Evolutionary conservation across 352 stramenopile genomes (phyloP).

Genomic region (Pythium chondricola): DNA sequence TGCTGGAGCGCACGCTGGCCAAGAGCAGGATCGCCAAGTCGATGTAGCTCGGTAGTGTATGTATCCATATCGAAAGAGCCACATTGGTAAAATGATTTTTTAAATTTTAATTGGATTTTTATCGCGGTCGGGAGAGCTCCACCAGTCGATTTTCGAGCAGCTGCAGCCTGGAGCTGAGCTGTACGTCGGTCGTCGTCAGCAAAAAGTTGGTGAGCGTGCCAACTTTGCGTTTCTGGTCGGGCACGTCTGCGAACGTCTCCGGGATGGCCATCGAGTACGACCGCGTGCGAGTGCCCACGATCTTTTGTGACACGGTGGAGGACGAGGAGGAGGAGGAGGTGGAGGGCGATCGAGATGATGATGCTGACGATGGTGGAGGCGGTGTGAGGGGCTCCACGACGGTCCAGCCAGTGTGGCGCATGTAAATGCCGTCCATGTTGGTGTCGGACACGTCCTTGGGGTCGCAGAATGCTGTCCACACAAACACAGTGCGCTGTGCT

Average conservation of each 20-base stretch:
- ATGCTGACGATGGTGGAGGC: neutral
- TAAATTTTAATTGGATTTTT: too few species aligned
- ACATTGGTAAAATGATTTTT: too few species aligned
- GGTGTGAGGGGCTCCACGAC: conserved; percentile 1
- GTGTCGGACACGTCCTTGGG: conserved; percentile 12
- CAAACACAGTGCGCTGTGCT: conserved; percentile 6
- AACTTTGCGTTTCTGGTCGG: conserved; percentile 16
- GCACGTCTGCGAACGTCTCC: conserved; percentile 9
- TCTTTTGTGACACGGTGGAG: too few species aligned
- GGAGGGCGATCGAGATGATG: too few species aligned
- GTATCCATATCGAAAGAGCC: too few species aligned
- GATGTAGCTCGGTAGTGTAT: too few species aligned
- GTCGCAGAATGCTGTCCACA: conserved; percentile 8
- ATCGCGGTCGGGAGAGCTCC: neutral
- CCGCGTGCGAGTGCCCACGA: conserved; percentile 1
- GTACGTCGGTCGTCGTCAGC: conserved; percentile 4
- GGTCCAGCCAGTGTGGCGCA: conserved; percentile 9
- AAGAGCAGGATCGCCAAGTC: too few species aligned
- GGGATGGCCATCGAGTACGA: conserved; percentile 11
- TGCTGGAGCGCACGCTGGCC: conserved; percentile 13
- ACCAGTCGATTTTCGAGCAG: conserved; percentile 16
- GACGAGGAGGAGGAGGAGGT: too few species aligned
- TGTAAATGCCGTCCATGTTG: conserved; percentile 14
- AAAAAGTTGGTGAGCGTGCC: conserved; percentile 20
- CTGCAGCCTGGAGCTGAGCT: conserved; percentile 6